Evolutionary conservation across 202 grass and related monocot species (phyloP).

Genomic region (Thinopyrum obtusiflorum): DNA sequence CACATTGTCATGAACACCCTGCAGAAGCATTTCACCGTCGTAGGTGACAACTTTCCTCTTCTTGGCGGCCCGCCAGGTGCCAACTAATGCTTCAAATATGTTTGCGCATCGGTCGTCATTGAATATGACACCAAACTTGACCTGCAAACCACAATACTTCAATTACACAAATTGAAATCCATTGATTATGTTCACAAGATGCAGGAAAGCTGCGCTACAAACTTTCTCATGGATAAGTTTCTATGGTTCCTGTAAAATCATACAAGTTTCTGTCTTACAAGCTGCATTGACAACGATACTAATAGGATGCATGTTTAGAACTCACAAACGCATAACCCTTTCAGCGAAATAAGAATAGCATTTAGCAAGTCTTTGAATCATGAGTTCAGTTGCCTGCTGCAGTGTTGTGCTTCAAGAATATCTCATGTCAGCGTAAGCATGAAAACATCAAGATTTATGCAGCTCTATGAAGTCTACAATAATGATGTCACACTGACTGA

Average conservation of each 20-base stretch:
- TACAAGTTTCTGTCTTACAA: not conserved
- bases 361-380: not conserved
- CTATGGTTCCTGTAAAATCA: no score
- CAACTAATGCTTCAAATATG: conserved; percentile 93
- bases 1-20: conserved; percentile 91
- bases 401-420: conserved; percentile 6
- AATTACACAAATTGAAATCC: not conserved
- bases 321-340: not conserved
- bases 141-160: conserved; percentile 37
- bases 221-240: not conserved
- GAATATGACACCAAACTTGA: conserved; percentile 87
- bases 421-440: not conserved
- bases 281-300: not conserved
- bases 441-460: not conserved
- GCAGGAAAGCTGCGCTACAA: not conserved
- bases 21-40: conserved; percentile 77
- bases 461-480: not conserved
- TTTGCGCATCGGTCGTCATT: conserved; percentile 91
- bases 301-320: not conserved
- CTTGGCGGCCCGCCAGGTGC: conserved; percentile 80
- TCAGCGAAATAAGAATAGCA: not conserved
- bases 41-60: conserved; percentile 76
- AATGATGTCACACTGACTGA: not conserved
- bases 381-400: not conserved
- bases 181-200: not conserved